Percentiles rank a stretch among this genome's conserved stretches.
Evolutionary conservation across 257 asterid species (phyloP).

Genomic region (Rehmannia glutinosa): DNA sequence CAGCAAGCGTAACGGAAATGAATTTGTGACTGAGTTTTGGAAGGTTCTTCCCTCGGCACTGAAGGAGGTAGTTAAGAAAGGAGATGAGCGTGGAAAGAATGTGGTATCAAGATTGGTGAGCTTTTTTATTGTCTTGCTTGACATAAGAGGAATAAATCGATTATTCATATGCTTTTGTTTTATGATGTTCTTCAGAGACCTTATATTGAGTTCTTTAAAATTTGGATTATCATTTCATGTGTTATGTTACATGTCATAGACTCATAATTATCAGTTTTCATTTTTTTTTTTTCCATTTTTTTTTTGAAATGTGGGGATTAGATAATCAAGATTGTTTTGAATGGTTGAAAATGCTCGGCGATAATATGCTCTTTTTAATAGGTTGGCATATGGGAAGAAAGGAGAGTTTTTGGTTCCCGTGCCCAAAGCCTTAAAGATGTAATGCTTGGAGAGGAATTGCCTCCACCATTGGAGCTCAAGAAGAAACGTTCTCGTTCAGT

Average conservation of each 20-base stretch:
- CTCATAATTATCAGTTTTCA: background rate
- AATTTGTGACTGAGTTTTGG: slow-evolving; percentile 89
- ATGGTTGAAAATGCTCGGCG: slow-evolving; percentile 9
- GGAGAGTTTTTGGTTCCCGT: slow-evolving; percentile 84
- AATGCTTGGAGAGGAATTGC: slow-evolving; percentile 76
- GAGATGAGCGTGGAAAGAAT: slow-evolving; percentile 69
- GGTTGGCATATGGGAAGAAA: slow-evolving; percentile 93
- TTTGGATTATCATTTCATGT: background rate
- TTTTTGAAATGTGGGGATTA: slow-evolving; percentile 4
- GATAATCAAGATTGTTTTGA: slow-evolving; percentile 5
- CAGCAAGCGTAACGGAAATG: slow-evolving; percentile 91
- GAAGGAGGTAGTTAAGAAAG: slow-evolving; percentile 57
- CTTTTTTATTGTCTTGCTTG: slow-evolving; percentile 12
- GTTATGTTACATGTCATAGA: background rate
- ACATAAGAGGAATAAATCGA: too few species aligned
- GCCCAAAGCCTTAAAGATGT: slow-evolving; percentile 61
- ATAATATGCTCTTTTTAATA: slow-evolving; percentile 20
- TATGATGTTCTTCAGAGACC: background rate
- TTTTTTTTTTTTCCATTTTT: background rate
- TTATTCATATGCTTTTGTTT: background rate
- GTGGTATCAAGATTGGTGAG: slow-evolving; percentile 87
- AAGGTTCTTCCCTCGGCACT: slow-evolving; percentile 91
- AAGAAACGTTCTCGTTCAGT: slow-evolving; percentile 79
- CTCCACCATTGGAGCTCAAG: slow-evolving; percentile 68
- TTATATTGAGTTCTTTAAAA: background rate